A percentile compares a stretch with the other conserved stretches of the same genome.
These are phyloP conservation scores for Glycine tomentella DNA, from an alignment of 306 rosid genomes.

Conservation along the genomic window DNA sequence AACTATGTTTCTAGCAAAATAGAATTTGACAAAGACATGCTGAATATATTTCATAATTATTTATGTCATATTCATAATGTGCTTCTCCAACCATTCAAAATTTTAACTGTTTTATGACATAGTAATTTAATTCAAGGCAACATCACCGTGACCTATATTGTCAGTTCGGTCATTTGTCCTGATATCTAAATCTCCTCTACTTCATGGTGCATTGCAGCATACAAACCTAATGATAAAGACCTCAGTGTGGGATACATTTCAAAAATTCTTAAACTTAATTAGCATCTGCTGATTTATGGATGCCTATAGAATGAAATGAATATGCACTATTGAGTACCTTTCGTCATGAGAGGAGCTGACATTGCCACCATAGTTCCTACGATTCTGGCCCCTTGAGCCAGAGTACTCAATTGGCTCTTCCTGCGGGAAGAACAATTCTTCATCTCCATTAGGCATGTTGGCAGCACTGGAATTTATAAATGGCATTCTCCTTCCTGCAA, in stretches of 20 bases:
- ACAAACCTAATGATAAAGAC: neutral
- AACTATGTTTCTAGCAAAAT: neutral
- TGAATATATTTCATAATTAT: conserved; percentile 8
- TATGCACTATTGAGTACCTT: conserved; percentile 62
- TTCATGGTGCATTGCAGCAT: no score
- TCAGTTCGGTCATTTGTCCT: conserved; percentile 8
- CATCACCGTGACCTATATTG: conserved; percentile 4
- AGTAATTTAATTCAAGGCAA: conserved; percentile 34
- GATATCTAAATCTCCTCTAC: neutral
- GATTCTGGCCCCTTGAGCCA: conserved; percentile 57
- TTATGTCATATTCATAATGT: neutral
- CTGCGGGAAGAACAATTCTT: conserved; percentile 49
- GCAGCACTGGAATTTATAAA: conserved; percentile 51
- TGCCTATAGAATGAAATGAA: conserved; percentile 34
- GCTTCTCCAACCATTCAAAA: conserved; percentile 20
- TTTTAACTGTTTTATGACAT: conserved; percentile 15
- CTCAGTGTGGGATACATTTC: neutral
- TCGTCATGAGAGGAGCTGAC: conserved; percentile 58
- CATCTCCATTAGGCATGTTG: conserved; percentile 57
- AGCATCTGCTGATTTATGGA: conserved; percentile 9
- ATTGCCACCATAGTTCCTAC: conserved; percentile 52
- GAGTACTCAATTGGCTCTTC: conserved; percentile 58
- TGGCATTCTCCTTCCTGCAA: conserved; percentile 64
- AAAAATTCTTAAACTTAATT: neutral
- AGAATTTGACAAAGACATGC: conserved; percentile 11